Base-by-base conservation (phyloP, 345 rosid species). In the Fremontodendron californicum region DNA sequence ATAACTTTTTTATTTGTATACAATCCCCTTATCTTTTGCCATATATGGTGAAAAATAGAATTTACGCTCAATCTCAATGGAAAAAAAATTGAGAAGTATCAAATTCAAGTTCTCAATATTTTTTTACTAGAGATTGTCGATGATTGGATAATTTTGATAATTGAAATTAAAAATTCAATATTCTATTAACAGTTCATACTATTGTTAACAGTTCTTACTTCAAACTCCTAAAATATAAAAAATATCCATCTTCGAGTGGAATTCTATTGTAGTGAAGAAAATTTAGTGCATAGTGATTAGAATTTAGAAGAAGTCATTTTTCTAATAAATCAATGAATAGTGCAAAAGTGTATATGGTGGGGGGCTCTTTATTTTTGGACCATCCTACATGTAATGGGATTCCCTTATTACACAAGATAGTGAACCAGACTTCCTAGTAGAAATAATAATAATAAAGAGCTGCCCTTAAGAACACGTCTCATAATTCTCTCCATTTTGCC, bases 351-450 rank as follows among this genome's bases (percentile, higher is more conserved):
- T 52, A 46, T 9, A 48, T 69, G 7, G 45, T 68, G 27, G 68
- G 81, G 83, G 66, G 9, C 78, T 78, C 29, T 42, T 10, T 39
- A 7, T 66, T 74, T 77, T 62, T 78, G 85, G 80, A 78, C 82
- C 65, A 39, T 74, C 62, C 78, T 85, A 85, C 83, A 70, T 81
- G 87, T 71, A 48, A 73, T 23, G 51, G 33, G 63, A 68, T 69
- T 77, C 76, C 82, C 73, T 65, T 65, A 11, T 18, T 39, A 9
- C 46, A 19, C 52, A 79, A 72, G 84, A 42, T 45, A 33, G 3
- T 3, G 35, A 74, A 16, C 29, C 25, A 33, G 43, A 40, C 19
- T 52, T 31, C n/a, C 21, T 74, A 19, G 21, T 69, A 55, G 43
- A 45, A 64, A 9, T n/a, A 7, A 35, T 33, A 3, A 16, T 8